Evolutionary conservation across 371 early-diverging fungal genomes (phyloP), one percentile per base, ranked within the genome.

Genomic region (Mucor sp.): DNA sequence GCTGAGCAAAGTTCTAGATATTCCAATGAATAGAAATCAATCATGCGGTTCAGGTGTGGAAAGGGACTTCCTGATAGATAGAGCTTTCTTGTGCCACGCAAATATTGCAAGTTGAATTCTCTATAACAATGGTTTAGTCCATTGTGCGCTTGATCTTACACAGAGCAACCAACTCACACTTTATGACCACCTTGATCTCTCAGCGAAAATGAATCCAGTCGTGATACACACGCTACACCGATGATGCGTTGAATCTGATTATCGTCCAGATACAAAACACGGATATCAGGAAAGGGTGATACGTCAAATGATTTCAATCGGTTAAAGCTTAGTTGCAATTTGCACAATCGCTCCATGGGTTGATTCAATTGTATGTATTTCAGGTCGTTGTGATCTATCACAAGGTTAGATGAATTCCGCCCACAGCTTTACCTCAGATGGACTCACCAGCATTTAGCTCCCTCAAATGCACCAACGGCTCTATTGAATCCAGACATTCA

Each of bases 21-120:
- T 60, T 83, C 80, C 28, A 87, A 66, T n/a, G 84, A 74, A 48
- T 76, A 81, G 56, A 85, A 87, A 11, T 81, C 81, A 59, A 71
- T 66, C 50, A 84, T 68, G 17, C 70, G 74, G 50, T 68, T 43
- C 25, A 86, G 57, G 0, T 76, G 70, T 25, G 72, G 72, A 58
- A 80, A 66, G 0, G 82, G 76, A 35, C 80, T 83, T 44, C 82
- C 86, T 44, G 88, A 86, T 14, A 86, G 70, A 67, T 85, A 87
- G 2, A 86, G 67, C 44, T 86, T 87, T 17, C 84, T 76, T 32
- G 76, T 67, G 21, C 79, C 78, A 30, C 82, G 75, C 58, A 87
- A 74, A 28, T 83, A 76, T 2, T 72, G 75, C 66, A 86, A 57
- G n/a, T 79, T 79, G 11, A 81, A 70, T 27, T 78, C 78, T 15